Evolutionary conservation across 1,139 yeast genomes (phyloP), one percentile per base, ranked within the genome.

Genomic region (Geotrichum macrosporum): DNA sequence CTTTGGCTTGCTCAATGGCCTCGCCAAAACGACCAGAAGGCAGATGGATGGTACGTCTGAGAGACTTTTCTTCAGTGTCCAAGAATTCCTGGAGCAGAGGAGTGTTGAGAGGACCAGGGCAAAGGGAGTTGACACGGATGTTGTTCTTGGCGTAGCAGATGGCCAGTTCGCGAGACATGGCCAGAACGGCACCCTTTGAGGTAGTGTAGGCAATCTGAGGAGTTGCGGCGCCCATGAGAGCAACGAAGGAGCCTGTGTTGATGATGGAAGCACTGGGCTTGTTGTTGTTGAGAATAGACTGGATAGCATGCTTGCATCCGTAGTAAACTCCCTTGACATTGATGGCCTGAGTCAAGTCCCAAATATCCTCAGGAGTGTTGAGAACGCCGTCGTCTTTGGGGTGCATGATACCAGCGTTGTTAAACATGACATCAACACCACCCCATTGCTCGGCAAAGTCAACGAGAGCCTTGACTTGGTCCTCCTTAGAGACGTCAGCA

Each of bases 1-100:
- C 82, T 57, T 94, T 94, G 41, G 84, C 88, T 66, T 84, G 83
- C 66, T 86, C 95, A 61, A 77, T 57, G 80, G 83, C 65, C 77
- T 67, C 70, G 57, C 59, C 84, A 46, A 68, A 66, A 16, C 70
- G 58, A 33, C 71, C 71, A 53, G 57, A 81, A 73, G 82, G 82
- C 39, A 76, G 73, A 57, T 77, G 80, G 48, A 77, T 81, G 51
- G 78, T 76, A 60, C 70, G 61, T 35, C 70, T 63, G 19, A 55
- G 46, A 51, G 58, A 58, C 59, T 64, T 64, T 51, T 66, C 73
- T 46, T 64, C 67, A 26, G 68, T 61, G 47, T 66, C 69, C 38
- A 66, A 55, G 54, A 66, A 66, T 69, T 44, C 85, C 81, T 70
- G 80, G 71, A 57, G 83, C 79, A 69, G 78, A 48, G 59, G 77